Conservation (phyloP, 2,329 filamentous ascomycete species). For the Colletotrichum zoysiae region DNA sequence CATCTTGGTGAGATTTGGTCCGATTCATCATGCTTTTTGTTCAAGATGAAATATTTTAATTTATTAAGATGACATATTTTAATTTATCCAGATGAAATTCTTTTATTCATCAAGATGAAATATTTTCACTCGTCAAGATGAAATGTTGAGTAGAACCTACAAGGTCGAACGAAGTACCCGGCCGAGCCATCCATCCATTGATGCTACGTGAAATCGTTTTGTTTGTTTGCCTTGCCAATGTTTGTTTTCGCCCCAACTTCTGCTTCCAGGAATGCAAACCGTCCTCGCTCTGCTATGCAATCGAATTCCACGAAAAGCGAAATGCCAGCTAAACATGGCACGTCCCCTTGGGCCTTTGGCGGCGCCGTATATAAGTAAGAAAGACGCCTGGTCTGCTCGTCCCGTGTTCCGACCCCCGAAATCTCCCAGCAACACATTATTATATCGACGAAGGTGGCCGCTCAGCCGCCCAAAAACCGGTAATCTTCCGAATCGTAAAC, state of each 20-base stretch:
- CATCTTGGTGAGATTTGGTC: neutral
- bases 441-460: constrained; percentile 5
- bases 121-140: too few relatives aligned
- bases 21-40: neutral
- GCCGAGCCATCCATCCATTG: constrained; percentile 21
- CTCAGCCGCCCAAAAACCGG: neutral
- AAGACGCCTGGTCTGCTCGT: constrained; percentile 6
- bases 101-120: too few relatives aligned
- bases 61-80: too few relatives aligned
- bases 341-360: neutral
- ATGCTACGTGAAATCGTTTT: constrained; percentile 27
- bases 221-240: constrained; percentile 23
- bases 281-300: constrained; percentile 43
- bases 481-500: neutral
- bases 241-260: constrained; percentile 25
- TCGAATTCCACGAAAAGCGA: constrained; percentile 36
- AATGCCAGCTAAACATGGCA: constrained; percentile 13
- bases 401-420: neutral
- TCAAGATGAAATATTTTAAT: too few relatives aligned
- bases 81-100: too few relatives aligned
- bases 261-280: constrained; percentile 30
- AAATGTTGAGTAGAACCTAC: too few relatives aligned
- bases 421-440: constrained; percentile 4
- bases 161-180: constrained; percentile 20
- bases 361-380: constrained; percentile 14